Percentiles rank a stretch among this genome's conserved stretches.
Conservation (phyloP, 2,329 filamentous ascomycete genomes). For the Cladophialophora carrionii region DNA sequence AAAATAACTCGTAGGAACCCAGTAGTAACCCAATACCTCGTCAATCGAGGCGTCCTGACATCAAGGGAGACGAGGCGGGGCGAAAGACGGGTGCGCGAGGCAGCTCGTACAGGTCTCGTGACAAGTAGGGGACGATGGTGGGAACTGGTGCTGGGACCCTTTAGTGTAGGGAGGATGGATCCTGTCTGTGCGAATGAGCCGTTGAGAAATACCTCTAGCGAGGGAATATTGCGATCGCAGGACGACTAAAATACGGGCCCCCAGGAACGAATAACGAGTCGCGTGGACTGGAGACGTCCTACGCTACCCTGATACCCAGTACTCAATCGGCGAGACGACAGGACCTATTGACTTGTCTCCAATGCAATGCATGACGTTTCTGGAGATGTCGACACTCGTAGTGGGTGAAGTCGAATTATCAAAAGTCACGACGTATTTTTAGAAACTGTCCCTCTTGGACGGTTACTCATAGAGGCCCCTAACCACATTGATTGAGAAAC, state of each 20-base stretch:
- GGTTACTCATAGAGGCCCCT: not conserved
- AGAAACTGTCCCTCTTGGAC: not conserved
- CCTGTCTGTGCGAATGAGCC: not conserved
- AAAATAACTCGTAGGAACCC: slow-evolving; percentile 14
- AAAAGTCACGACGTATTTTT: slow-evolving; percentile 9
- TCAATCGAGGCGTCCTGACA: not conserved
- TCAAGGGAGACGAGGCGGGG: not conserved
- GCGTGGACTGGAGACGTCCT: not conserved
- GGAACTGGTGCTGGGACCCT: not conserved
- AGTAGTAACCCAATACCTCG: too few species aligned
- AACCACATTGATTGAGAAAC: not conserved
- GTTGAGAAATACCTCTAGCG: not conserved
- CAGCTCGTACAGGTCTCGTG: not conserved
- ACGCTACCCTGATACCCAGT: too few species aligned
- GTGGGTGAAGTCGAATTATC: not conserved
- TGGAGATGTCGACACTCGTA: not conserved
- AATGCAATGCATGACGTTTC: not conserved
- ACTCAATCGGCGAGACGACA: not conserved
- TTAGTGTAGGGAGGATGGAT: not conserved
- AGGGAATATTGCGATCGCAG: not conserved
- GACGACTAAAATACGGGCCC: too few species aligned
- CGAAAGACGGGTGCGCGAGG: too few species aligned
- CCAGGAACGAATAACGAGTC: not conserved
- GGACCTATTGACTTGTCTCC: not conserved
- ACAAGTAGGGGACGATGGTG: not conserved